Evolutionary conservation across 306 rosid genomes (phyloP), one percentile per base, ranked within the genome.

Genomic region (Cucumis melo): DNA sequence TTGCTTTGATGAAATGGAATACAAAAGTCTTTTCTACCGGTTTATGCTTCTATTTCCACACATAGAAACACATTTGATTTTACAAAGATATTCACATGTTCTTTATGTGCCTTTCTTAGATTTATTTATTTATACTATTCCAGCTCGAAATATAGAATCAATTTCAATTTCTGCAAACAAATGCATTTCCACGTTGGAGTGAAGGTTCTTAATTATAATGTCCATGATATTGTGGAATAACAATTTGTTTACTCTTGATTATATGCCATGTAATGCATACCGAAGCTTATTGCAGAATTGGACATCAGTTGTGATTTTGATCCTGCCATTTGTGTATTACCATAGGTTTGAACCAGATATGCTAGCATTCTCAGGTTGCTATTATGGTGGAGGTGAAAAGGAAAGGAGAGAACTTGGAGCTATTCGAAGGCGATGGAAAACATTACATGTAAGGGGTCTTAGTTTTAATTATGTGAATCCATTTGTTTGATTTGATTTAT

Each of bases 291-390:
- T 32, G 77, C 14, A 50, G 77, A 17, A 51, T 51, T 51, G 19
- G 77, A n/a, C 24, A 53, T 73, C 62, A 73, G 6, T 32, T 10
- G 76, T 73, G 46, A 50, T 73, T 50, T 29, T 73, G 62, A 73
- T 53, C 23, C 6, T 0, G 1, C 19, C 77, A 51, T 51, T 15
- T 73, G 76, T 29, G 46, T 72, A 32, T 73, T 73, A 16, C 75
- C 55, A 34, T 89, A 94, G 99, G 82, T 95, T 87, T 85, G 99
- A 95, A 84, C 93, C 98, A 77, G 99, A 95, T 86, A 95, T 95
- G 99, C 97, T 95, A 83, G 99, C 99, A 80, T 95, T 95, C 86
- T 95, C 99, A 53, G 99, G 97, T 67, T 95, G 99, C 72, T 83
- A 92, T 85, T 95, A 90, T 88, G 99, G 99, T 81, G 99, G 98